Evolutionary conservation across 352 stramenopile genomes (phyloP).

Genomic region (Plasmopara viticola): DNA sequence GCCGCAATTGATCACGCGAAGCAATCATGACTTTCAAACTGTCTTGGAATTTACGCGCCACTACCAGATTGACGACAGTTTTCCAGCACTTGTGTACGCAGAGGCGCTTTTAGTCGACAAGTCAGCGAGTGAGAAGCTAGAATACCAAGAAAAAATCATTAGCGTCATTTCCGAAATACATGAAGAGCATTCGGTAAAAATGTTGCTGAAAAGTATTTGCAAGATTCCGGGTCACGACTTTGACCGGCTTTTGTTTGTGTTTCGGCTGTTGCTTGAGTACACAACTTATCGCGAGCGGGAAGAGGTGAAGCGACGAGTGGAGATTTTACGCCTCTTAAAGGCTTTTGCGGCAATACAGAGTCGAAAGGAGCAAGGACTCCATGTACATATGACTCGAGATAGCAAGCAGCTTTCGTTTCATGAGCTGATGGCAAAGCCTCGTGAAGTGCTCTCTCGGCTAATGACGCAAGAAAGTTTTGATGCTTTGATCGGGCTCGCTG

Average conservation of each 20-base stretch:
- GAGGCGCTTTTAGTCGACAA: slow-evolving; percentile 50
- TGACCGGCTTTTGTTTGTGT: slow-evolving; percentile 65
- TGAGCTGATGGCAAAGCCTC: slow-evolving; percentile 51
- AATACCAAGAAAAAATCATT: slow-evolving; percentile 74
- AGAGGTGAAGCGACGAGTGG: slow-evolving; percentile 55
- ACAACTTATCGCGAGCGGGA: slow-evolving; percentile 45
- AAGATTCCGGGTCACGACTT: slow-evolving; percentile 57
- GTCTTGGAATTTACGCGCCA: slow-evolving; percentile 76
- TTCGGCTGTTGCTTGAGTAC: slow-evolving; percentile 58
- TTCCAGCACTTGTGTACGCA: slow-evolving; percentile 58
- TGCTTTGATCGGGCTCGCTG: slow-evolving; percentile 36
- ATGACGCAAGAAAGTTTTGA: slow-evolving; percentile 46
- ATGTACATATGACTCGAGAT: neutral
- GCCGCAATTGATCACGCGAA: slow-evolving; percentile 51
- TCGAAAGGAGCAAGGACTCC: neutral
- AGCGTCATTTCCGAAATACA: slow-evolving; percentile 78
- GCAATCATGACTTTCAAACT: slow-evolving; percentile 75
- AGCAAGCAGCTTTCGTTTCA: slow-evolving; percentile 47
- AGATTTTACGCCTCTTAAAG: slow-evolving; percentile 55
- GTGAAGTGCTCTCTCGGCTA: slow-evolving; percentile 41
- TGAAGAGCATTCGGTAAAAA: slow-evolving; percentile 45
- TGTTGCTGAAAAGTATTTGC: slow-evolving; percentile 53
- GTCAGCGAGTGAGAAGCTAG: slow-evolving; percentile 18
- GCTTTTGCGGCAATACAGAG: slow-evolving; percentile 17
- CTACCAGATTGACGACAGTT: slow-evolving; percentile 80